Base-by-base conservation (phyloP, 129 eudicot species). In the Lonicera japonica region DNA sequence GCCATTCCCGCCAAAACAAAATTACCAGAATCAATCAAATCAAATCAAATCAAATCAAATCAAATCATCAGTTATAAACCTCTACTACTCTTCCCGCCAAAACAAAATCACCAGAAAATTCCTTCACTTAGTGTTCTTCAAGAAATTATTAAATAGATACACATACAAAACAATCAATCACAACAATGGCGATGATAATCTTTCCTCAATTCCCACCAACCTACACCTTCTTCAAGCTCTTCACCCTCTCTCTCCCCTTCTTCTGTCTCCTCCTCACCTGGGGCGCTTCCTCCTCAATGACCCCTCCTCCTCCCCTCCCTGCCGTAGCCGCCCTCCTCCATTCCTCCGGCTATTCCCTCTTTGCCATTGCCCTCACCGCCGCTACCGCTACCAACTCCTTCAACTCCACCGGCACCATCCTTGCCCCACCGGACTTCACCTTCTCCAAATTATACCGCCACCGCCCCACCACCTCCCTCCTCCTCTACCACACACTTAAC, bases 341-440 rank as follows among this genome's bases (percentile, higher is more conserved):
- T 23, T 56, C 77, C 57, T 50, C 69, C 66, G 58, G 25, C 23
- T 34, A 54, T 58, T 72, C 68, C 69, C 75, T 63, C 36, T 16
- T 17, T 43, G 71, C 66, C 74, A 59, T 69, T 25, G 5, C 71
- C 60, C 60, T 65, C 36, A 56, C 74, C 14, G 20, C 73, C 40
- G 12, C 58, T 20, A 43, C 70, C 50, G 21, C 54, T 51, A 0
- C 64, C 62, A 38, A 59, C 43, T 19, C 54, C n/a, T 40, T 61
- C 34, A 77, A 67, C 58, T 60, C 64, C 78, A 60, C 82, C 63
- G 82, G 78, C 64, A 77, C 82, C 10, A 10, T 77, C 13, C 62
- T 77, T 21, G 82, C 77, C 68, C 77, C 82, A 0, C 82, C 82
- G 11, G 82, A 77, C 25, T 77, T 71, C 41, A 36, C 69, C 11